Percentiles rank a stretch among this genome's conserved stretches.
Conservation (phyloP, 2,329 filamentous ascomycete species). For the Exophiala viscosa region DNA sequence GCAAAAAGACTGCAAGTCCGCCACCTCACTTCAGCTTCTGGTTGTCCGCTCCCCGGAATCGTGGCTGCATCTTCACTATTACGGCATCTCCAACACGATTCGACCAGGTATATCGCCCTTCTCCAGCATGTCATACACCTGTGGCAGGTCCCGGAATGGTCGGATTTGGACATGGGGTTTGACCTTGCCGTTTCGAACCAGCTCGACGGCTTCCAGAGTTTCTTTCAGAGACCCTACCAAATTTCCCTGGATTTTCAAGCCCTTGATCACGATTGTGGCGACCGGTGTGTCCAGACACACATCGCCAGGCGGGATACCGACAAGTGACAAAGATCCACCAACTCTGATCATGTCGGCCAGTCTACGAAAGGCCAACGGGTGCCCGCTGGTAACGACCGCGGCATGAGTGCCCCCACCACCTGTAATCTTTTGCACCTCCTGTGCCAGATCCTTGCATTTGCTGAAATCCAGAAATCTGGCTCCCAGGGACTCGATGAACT, state of each 20-base stretch:
- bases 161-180: conserved; percentile 42
- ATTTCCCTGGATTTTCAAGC: conserved; percentile 43
- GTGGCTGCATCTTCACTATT: conserved; percentile 2
- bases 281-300: conserved; percentile 41
- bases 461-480: conserved; percentile 43
- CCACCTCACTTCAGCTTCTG: background rate
- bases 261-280: conserved; percentile 45
- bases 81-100: conserved; percentile 37
- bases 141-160: conserved; percentile 41
- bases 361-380: conserved; percentile 37
- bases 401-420: conserved; percentile 34
- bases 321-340: conserved; percentile 43
- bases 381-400: conserved; percentile 43
- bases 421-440: conserved; percentile 38
- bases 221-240: conserved; percentile 45
- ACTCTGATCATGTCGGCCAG: conserved; percentile 44
- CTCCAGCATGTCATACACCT: conserved; percentile 45
- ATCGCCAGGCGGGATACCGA: conserved; percentile 42
- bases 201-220: conserved; percentile 45
- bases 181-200: conserved; percentile 41
- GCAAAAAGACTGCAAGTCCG: background rate
- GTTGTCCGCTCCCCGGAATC: background rate
- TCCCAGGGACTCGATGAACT: conserved; percentile 40
- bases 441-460: conserved; percentile 31
- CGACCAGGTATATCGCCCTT: conserved; percentile 43